Percentiles rank a stretch among this genome's conserved stretches.
Conservation (phyloP, 1,284 basidiomycete genomes). For the Ganoderma meredithae region DNA sequence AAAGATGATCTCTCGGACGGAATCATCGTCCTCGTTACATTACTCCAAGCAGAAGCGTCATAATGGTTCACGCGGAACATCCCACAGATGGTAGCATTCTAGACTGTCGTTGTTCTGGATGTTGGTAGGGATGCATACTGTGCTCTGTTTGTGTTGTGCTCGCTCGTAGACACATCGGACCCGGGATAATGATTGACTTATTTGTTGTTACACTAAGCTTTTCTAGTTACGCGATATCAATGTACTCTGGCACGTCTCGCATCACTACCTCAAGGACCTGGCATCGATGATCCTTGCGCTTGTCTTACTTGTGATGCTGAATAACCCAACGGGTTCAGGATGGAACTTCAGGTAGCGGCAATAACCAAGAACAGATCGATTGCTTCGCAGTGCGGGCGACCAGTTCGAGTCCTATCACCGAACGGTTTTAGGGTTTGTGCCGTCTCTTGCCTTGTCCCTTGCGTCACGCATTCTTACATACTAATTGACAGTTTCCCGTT, state of each 20-base stretch:
- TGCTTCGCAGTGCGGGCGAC: not conserved
- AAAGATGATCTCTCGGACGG: not conserved
- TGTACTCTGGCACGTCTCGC: constrained; percentile 6
- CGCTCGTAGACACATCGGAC: not conserved
- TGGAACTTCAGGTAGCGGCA: not conserved
- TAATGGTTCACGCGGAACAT: not conserved
- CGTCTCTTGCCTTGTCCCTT: not conserved
- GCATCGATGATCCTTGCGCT: not conserved
- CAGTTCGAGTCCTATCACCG: not conserved
- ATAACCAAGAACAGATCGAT: not conserved
- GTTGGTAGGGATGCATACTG: not conserved
- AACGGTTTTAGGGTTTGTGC: not conserved
- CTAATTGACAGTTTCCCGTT: not conserved
- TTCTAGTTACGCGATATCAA: constrained; percentile 14
- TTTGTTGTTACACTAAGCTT: constrained; percentile 13
- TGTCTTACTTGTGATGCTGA: not conserved
- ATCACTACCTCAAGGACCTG: not conserved
- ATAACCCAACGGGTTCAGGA: not conserved
- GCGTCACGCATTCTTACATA: not conserved
- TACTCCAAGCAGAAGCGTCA: constrained; percentile 3
- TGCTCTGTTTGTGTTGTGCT: constrained; percentile 1
- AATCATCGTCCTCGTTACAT: not conserved
- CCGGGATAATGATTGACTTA: constrained; percentile 13
- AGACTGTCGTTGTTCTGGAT: not conserved
- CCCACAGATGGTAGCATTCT: constrained; percentile 9